These are phyloP conservation scores for Eutypella sp. DNA, from an alignment of 2,329 filamentous ascomycete species.

Conservation along the genomic window DNA sequence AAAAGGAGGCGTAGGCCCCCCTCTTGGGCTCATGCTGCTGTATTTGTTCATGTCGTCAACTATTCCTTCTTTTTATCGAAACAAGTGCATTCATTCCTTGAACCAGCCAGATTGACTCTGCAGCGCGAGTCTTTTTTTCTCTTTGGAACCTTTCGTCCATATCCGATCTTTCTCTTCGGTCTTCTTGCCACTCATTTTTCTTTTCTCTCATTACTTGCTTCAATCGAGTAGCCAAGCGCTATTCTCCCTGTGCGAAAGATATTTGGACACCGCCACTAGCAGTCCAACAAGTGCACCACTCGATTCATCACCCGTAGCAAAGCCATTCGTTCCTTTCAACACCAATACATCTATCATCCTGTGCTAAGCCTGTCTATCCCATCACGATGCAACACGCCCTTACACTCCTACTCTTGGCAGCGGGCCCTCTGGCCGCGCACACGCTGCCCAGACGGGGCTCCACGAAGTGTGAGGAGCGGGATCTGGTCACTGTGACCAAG, in stretches of 20 bases:
- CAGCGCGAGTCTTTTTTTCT: too few relatives aligned
- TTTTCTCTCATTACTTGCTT: neutral
- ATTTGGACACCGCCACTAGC: neutral
- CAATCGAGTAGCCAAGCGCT: neutral
- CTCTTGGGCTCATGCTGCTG: too few relatives aligned
- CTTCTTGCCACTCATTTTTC: neutral
- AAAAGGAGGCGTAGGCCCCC: too few relatives aligned
- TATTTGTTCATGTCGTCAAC: too few relatives aligned
- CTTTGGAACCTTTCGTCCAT: neutral
- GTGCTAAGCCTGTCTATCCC: neutral
- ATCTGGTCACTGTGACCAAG: neutral
- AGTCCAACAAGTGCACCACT: neutral
- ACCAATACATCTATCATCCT: neutral
- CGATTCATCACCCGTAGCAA: neutral
- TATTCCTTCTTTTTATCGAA: too few relatives aligned
- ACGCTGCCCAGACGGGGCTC: neutral
- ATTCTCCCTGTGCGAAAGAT: neutral
- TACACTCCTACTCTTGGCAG: neutral
- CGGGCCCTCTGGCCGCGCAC: neutral
- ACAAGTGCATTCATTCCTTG: too few relatives aligned
- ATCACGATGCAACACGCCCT: neutral
- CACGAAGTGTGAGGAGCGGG: neutral
- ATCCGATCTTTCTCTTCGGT: neutral
- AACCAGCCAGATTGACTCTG: too few relatives aligned
- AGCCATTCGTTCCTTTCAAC: neutral